Evolutionary conservation across 495 filamentous ascomycete species (phyloP).

Genomic region (Penicillium paxilli): DNA sequence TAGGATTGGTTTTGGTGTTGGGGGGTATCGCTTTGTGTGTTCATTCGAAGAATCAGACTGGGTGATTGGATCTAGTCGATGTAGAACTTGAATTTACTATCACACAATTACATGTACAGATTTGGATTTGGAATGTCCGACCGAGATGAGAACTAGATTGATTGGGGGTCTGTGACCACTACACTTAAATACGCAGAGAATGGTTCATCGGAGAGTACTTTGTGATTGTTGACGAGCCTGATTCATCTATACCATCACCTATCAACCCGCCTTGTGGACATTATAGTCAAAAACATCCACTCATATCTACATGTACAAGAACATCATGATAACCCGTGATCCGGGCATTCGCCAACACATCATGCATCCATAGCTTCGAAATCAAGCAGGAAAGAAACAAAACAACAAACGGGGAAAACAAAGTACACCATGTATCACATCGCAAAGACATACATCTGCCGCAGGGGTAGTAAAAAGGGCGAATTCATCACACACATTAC

Average conservation of each 20-base stretch:
- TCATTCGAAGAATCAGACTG: conserved; percentile 48
- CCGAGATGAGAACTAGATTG: too few species aligned
- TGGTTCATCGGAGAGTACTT: too few species aligned
- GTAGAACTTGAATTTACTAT: not conserved
- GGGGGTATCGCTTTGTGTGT: conserved; percentile 88
- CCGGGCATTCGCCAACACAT: conserved; percentile 2
- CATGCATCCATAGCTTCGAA: not conserved
- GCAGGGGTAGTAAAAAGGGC: not conserved
- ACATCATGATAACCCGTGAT: conserved; percentile 4
- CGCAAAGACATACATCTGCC: conserved; percentile 8
- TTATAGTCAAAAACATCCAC: not conserved
- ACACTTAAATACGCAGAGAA: too few species aligned
- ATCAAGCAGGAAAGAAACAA: conserved; percentile 1
- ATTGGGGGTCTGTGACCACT: too few species aligned
- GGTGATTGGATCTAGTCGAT: not conserved
- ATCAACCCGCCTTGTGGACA: not conserved
- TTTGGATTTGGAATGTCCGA: too few species aligned
- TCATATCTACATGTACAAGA: conserved; percentile 25
- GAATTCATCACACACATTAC: conserved; percentile 25
- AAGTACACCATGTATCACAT: conserved; percentile 14
- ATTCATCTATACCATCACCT: conserved; percentile 15
- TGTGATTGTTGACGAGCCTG: not conserved
- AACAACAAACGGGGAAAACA: conserved; percentile 1
- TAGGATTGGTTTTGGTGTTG: conserved; percentile 80
- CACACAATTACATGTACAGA: too few species aligned